phyloP scores from a whole-genome alignment of 148 eudicot genomes.

The Rhododendron ovatum region DNA sequence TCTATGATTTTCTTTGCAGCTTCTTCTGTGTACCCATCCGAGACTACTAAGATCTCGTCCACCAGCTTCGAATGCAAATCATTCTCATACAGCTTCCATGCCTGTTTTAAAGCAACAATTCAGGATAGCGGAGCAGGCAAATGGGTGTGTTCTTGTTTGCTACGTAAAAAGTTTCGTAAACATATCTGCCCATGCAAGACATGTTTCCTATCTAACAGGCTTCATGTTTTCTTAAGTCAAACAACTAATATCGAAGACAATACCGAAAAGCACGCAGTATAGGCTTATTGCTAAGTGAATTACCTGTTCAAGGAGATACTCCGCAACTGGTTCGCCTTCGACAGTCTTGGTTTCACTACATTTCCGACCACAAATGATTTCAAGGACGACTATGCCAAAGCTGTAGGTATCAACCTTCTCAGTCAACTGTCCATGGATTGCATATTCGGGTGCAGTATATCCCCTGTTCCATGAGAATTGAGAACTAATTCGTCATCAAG shows the following conservation, averaged over 20 bases:
- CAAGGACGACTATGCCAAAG: slow-evolving; percentile 39
- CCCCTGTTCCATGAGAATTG: slow-evolving; percentile 24
- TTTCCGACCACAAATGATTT: slow-evolving; percentile 36
- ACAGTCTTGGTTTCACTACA: background rate
- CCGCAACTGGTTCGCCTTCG: slow-evolving; percentile 11
- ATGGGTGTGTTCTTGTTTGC: background rate
- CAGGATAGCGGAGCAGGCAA: too few relatives aligned
- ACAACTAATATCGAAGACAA: background rate
- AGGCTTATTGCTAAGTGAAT: background rate
- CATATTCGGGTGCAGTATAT: slow-evolving; percentile 44
- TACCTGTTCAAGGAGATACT: slow-evolving; percentile 42
- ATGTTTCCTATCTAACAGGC: slow-evolving; percentile 21
- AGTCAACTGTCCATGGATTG: slow-evolving; percentile 33
- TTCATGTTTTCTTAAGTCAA: too few relatives aligned
- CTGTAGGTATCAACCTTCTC: slow-evolving; percentile 48
- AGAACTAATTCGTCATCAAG: background rate
- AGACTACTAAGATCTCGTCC: slow-evolving; percentile 24
- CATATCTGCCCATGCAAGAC: background rate
- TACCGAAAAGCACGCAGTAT: background rate
- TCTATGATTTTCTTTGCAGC: slow-evolving; percentile 35
- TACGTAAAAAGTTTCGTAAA: background rate
- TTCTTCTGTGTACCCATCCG: slow-evolving; percentile 20
- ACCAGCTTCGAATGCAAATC: slow-evolving; percentile 21
- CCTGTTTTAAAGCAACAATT: slow-evolving; percentile 11
- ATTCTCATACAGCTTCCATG: slow-evolving; percentile 37